Base-by-base conservation (phyloP, 768 basidiomycete species). In the Auriculariales sp. region DNA sequence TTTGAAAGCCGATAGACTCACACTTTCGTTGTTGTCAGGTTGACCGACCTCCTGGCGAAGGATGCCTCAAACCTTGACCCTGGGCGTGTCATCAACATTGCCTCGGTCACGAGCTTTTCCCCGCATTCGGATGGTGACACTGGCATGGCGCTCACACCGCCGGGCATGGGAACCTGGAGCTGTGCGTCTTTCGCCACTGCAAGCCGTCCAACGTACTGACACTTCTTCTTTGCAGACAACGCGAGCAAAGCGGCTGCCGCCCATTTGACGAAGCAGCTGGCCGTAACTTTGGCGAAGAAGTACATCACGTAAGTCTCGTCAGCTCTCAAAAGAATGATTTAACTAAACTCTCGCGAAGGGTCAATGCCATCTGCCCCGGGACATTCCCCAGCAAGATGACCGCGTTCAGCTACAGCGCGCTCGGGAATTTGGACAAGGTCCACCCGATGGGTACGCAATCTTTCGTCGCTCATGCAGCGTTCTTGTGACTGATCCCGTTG, bases 371-470 rank as follows among this genome's bases (percentile, higher is more conserved):
- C 47, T 73, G 81, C 34, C 87, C 87, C 0, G 87, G 87, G 84
- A 64, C 87, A 11, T 91, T 85, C 66, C 84, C 83, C 0, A 83
- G 81, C 42, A 87, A 82, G 66, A 89, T 91, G 86, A 89, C 87
- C 1, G 77, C 82, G 0, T 86, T 68, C 46, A 81, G 78, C 3
- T 65, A 86, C 55, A 74, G 76, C 55, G 69, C 59, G 2, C 63
- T 63, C 2, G 79, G 81, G 5, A 74, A 75, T 6, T 72, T 84
- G 52, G 69, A 67, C 32, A 59, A 68, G 1, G 59, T 56, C 15
- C 83, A 87, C 52, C 85, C 84, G 22, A 78, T 78, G 58, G 82
- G 84, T 79, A 56, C 11, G 63, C 54, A n/a, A 25, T 50, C 19
- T 48, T 5, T 33, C 47, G 34, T 35, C 33, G 22, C 28, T 30